Conservation (phyloP, 352 stramenopile species). For the Globisporangium orthogonon region DNA sequence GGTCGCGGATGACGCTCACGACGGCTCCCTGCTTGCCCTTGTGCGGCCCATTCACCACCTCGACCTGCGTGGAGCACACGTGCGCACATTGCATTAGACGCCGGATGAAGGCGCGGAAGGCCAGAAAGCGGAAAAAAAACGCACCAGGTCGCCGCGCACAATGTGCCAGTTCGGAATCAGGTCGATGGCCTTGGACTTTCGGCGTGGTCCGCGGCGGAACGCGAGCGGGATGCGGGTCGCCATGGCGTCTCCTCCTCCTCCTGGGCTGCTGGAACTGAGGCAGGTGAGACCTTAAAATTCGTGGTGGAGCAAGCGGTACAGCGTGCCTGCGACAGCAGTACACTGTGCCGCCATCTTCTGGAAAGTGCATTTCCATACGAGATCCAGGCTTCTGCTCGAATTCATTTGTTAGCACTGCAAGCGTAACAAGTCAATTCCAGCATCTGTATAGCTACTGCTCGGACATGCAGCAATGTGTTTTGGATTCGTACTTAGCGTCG, state of each 20-base stretch:
- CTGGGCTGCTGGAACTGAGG: background rate
- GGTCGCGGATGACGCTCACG: slow-evolving; percentile 63
- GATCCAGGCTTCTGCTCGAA: background rate
- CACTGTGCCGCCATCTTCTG: background rate
- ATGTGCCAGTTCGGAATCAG: slow-evolving; percentile 81
- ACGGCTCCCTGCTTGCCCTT: slow-evolving; percentile 79
- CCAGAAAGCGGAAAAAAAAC: slow-evolving; percentile 1
- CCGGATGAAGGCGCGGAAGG: no score
- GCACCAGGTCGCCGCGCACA: slow-evolving; percentile 64
- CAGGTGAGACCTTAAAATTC: background rate
- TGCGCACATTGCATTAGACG: no score
- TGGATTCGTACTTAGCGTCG: background rate
- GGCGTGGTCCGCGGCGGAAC: slow-evolving; percentile 68
- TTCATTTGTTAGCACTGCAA: background rate
- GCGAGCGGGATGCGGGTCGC: slow-evolving; percentile 68
- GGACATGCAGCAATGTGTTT: background rate
- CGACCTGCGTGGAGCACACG: slow-evolving; percentile 33
- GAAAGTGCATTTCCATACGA: no score
- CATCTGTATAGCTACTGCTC: no score
- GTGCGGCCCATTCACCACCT: slow-evolving; percentile 77
- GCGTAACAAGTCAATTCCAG: background rate
- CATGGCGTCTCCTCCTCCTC: slow-evolving; percentile 26
- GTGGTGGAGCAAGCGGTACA: background rate
- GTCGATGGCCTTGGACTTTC: slow-evolving; percentile 76
- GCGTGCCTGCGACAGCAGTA: background rate